phyloP scores from a whole-genome alignment of 441 rosid species.

The Bruguiera hainesii region DNA sequence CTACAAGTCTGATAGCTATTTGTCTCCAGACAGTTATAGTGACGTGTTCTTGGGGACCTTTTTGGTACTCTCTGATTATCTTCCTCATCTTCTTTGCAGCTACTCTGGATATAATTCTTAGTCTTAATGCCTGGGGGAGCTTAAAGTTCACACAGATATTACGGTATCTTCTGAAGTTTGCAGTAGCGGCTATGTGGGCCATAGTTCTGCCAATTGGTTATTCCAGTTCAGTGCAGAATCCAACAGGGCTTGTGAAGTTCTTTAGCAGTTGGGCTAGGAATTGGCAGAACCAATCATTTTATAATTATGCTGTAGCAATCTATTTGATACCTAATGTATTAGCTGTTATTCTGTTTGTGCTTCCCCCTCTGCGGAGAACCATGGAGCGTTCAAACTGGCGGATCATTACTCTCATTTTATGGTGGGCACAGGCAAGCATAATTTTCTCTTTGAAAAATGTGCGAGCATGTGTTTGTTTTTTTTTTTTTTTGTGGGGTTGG shows the following conservation, averaged over 20 bases:
- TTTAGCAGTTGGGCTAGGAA: constrained; percentile 61
- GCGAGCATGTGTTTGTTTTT: background rate
- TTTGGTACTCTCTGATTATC: constrained; percentile 12
- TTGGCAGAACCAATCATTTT: constrained; percentile 68
- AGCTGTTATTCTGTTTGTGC: constrained; percentile 69
- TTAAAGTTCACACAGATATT: constrained; percentile 74
- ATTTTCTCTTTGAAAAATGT: constrained; percentile 1
- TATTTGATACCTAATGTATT: constrained; percentile 79
- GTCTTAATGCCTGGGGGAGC: constrained; percentile 89
- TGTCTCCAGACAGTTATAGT: background rate
- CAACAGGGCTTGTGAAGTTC: constrained; percentile 67
- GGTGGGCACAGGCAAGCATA: constrained; percentile 99
- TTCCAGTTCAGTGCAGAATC: constrained; percentile 70
- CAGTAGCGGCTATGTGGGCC: constrained; percentile 83
- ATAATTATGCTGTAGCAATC: constrained; percentile 72
- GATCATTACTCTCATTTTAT: constrained; percentile 72
- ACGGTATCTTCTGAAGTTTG: constrained; percentile 77
- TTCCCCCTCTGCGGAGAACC: constrained; percentile 73
- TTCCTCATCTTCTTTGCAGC: constrained; percentile 47
- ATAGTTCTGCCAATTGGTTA: constrained; percentile 79
- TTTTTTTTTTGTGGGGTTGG: background rate
- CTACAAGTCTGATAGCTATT: constrained; percentile 8
- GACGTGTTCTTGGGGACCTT: background rate
- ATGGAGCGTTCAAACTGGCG: constrained; percentile 90
- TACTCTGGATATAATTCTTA: constrained; percentile 76